Evolutionary conservation across 306 rosid genomes (phyloP).

Genomic region (Prunus persica): Prunus_persica_NCBIv2 NC_034010.1:25656501-25657000

Average conservation of each 20-base stretch:
- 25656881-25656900: slow-evolving; percentile 34
- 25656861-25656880: slow-evolving; percentile 26
- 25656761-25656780: background rate
- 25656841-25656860: slow-evolving; percentile 16
- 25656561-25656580: slow-evolving; percentile 4
- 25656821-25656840: slow-evolving; percentile 19
- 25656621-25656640: background rate
- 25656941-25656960: background rate
- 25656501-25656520: background rate
- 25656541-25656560: background rate
- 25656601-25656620: slow-evolving; percentile 3
- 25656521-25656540: background rate
- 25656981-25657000: background rate
- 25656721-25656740: slow-evolving; percentile 6
- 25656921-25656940: slow-evolving; percentile 32
- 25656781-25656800: slow-evolving; percentile 12
- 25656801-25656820: slow-evolving; percentile 27
- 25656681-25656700: slow-evolving; percentile 19
- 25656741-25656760: background rate
- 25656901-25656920: slow-evolving; percentile 25
- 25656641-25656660: slow-evolving; percentile 9
- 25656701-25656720: background rate
- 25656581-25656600: slow-evolving; percentile 8
- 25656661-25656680: slow-evolving; percentile 1
- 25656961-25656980: background rate